Base-by-base conservation (phyloP, 805 yeast genomes). In the Barnettozyma pratensis region DNA sequence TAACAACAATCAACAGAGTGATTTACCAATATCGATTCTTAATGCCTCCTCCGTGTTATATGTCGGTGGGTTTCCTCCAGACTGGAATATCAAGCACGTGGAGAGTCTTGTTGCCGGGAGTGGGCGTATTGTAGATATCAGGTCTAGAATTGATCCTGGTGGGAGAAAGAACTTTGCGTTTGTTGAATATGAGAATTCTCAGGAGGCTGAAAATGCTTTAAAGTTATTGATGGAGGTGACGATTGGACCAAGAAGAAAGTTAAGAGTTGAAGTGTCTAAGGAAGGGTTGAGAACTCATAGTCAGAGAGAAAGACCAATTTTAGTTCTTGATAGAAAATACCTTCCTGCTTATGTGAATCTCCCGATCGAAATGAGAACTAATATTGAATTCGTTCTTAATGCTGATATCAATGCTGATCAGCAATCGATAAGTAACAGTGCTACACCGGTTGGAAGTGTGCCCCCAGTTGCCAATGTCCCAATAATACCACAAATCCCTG, bases 31-130 rank as follows among this genome's bases (percentile, higher is more conserved):
- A n/a, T 34, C 36, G 7, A 34, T 39, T n/a, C 36, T 38, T 1
- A 54, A 49, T 38, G 55, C 52, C 1, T 51, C 62, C 3, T 50
- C 77, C 37, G 81, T 80, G 26, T 62, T 82, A 25, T 82, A 78
- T 55, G 55, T 82, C 11, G 88, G 87, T 12, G 77, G 76, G 55
- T 68, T 85, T 29, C 94, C 94, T 1, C 76, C 75, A 54, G 83
- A 81, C 52, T 86, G 94, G 94, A 81, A 74, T 52, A 82, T 77
- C 48, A 78, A 77, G 44, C 77, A 75, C 12, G 70, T 85, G 35
- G 77, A 80, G 46, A 77, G 81, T 30, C 77, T 85, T 9, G 82
- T 85, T 27, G 81, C 86, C 46, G 91, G 91, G 1, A 74, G 86
- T 8, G 94, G 94, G 1, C 76, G 78, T 3, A 78, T 86, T 28